Evolutionary conservation across 768 basidiomycete species (phyloP).

Genomic region (Chalciporus pseudorubinellus): DNA sequence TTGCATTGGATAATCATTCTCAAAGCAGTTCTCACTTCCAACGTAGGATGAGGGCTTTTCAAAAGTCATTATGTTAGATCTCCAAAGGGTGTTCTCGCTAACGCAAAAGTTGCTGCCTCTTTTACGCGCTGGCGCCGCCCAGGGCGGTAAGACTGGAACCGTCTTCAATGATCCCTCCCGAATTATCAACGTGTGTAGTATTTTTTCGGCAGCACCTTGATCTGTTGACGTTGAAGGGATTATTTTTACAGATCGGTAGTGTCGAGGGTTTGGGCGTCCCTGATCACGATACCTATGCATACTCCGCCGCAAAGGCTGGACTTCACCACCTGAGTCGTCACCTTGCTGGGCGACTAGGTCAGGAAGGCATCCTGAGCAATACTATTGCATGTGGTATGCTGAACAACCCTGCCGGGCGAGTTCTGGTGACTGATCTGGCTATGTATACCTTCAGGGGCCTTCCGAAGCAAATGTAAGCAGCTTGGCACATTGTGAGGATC

Average conservation of each 20-base stretch:
- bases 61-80: constrained; percentile 60
- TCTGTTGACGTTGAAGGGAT: not conserved
- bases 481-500: not conserved
- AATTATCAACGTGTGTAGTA: constrained; percentile 53
- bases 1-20: constrained; percentile 1
- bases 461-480: constrained; percentile 41
- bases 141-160: constrained; percentile 36
- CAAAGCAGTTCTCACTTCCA: not conserved
- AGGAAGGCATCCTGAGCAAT: constrained; percentile 58
- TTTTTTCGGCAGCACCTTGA: not conserved
- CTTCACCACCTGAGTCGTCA: constrained; percentile 59
- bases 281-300: constrained; percentile 60
- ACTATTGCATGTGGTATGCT: constrained; percentile 57
- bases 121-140: constrained; percentile 44
- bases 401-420: not conserved
- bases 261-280: constrained; percentile 57
- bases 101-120: constrained; percentile 61
- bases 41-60: constrained; percentile 53
- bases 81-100: constrained; percentile 62
- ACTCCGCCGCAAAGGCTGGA: constrained; percentile 62
- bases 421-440: not conserved
- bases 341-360: constrained; percentile 54
- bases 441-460: constrained; percentile 27
- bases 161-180: constrained; percentile 48
- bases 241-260: constrained; percentile 49